Evolutionary conservation across 225 moss, liverwort and hornwort species (phyloP).

Genomic region (Sphagnum tenellum): DNA sequence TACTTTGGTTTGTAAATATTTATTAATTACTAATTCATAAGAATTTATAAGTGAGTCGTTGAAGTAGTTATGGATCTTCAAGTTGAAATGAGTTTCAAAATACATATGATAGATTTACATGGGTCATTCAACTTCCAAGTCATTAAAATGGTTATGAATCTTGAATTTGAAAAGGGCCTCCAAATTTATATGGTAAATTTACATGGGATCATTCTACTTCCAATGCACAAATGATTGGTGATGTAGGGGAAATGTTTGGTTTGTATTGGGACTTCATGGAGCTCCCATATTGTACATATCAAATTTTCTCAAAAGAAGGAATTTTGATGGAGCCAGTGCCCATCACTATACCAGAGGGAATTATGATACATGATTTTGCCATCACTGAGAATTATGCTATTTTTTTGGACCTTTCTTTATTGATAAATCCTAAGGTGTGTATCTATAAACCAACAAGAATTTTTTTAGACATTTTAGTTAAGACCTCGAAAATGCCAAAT

Average conservation of each 20-base stretch:
- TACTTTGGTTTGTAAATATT: background rate
- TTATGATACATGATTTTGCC: conserved; percentile 83
- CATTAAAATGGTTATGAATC: background rate
- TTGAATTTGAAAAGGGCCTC: background rate
- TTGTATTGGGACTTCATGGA: conserved; percentile 29
- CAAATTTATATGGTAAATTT: too few species aligned
- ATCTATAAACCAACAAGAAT: too few species aligned
- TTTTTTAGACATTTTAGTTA: background rate
- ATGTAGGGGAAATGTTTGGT: conserved; percentile 69
- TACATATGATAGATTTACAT: too few species aligned
- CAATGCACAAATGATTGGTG: too few species aligned
- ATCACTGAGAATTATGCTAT: conserved; percentile 75
- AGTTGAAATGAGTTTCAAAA: background rate
- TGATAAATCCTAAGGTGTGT: conserved; percentile 23
- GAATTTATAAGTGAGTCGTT: background rate
- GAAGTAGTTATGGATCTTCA: background rate
- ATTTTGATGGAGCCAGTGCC: conserved; percentile 42
- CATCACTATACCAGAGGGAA: conserved; percentile 43
- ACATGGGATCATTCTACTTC: too few species aligned
- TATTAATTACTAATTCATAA: background rate
- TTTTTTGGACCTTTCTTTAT: conserved; percentile 49
- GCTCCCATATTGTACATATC: conserved; percentile 19
- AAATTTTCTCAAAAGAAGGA: conserved; percentile 63
- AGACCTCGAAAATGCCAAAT: too few species aligned
- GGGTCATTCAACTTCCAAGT: too few species aligned